Evolutionary conservation across 495 filamentous ascomycete genomes (phyloP).

Genomic region (Penicillium odoratum): DNA sequence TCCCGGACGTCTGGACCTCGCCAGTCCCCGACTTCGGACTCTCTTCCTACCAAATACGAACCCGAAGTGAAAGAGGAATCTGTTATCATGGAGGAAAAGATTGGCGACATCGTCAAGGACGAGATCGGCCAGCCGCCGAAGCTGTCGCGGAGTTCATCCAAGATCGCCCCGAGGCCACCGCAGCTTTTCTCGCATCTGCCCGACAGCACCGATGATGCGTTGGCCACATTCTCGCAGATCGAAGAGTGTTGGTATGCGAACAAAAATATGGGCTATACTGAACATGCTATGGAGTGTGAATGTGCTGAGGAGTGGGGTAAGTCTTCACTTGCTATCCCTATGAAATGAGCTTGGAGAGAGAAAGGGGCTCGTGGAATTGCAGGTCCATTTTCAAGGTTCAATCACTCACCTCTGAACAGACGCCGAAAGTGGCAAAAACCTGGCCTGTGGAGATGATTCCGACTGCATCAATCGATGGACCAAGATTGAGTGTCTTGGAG

Average conservation of each 20-base stretch:
- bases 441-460: slow-evolving; percentile 92
- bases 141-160: slow-evolving; percentile 72
- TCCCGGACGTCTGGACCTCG: slow-evolving; percentile 19
- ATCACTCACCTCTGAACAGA: slow-evolving; percentile 48
- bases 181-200: slow-evolving; percentile 67
- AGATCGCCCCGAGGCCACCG: slow-evolving; percentile 58
- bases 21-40: slow-evolving; percentile 4
- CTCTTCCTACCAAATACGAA: slow-evolving; percentile 3
- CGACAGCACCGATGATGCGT: slow-evolving; percentile 74
- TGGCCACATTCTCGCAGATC: slow-evolving; percentile 76
- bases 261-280: slow-evolving; percentile 85
- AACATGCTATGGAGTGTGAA: slow-evolving; percentile 93
- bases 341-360: background rate
- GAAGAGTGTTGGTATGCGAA: slow-evolving; percentile 81
- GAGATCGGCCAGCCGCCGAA: slow-evolving; percentile 71
- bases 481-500: slow-evolving; percentile 90
- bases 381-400: background rate
- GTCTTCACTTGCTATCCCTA: slow-evolving; percentile 32
- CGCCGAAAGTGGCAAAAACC: slow-evolving; percentile 59
- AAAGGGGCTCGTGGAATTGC: background rate
- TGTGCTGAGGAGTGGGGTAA: slow-evolving; percentile 95
- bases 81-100: slow-evolving; percentile 32
- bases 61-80: background rate
- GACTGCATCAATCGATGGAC: slow-evolving; percentile 99
- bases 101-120: slow-evolving; percentile 60